These are phyloP conservation scores for Anthoceros angustus DNA, from an alignment of 225 moss, liverwort and hornwort species.

Conservation along the genomic window DNA sequence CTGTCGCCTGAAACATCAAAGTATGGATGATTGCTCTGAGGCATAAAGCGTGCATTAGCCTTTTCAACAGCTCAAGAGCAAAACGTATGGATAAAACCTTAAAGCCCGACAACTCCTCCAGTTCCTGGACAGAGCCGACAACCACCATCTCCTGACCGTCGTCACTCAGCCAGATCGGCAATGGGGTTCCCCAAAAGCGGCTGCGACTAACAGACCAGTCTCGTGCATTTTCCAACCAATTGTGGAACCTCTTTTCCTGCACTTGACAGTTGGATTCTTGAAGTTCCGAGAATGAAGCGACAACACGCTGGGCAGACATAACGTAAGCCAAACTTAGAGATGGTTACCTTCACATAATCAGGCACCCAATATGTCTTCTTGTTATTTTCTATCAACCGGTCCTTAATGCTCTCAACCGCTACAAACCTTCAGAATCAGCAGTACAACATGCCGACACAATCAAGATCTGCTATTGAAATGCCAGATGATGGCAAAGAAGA, in stretches of 20 bases:
- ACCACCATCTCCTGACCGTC: conserved; percentile 81
- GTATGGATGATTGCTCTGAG: neutral
- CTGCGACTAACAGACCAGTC: conserved; percentile 91
- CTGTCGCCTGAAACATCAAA: conserved; percentile 39
- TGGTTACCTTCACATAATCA: conserved; percentile 64
- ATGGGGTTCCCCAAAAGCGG: conserved; percentile 94
- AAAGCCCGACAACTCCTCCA: conserved; percentile 72
- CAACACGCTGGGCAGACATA: conserved; percentile 12
- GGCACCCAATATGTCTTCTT: conserved; percentile 88
- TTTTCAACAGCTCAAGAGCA: neutral
- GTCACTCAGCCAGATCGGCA: conserved; percentile 91
- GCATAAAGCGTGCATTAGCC: neutral
- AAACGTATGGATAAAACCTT: conserved; percentile 24
- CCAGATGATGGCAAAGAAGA: neutral
- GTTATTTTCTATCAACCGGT: conserved; percentile 68
- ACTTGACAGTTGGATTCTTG: neutral
- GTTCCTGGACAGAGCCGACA: conserved; percentile 74
- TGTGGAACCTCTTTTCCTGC: conserved; percentile 94
- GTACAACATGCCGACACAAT: neutral
- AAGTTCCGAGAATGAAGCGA: neutral
- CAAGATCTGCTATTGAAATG: conserved; percentile 22
- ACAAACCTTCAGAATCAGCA: conserved; percentile 45
- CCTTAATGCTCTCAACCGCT: conserved; percentile 74
- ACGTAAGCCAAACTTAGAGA: neutral
- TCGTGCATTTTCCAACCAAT: conserved; percentile 92